Conservation (phyloP, 1,284 basidiomycete species). For the Fereydounia khargensis region DNA sequence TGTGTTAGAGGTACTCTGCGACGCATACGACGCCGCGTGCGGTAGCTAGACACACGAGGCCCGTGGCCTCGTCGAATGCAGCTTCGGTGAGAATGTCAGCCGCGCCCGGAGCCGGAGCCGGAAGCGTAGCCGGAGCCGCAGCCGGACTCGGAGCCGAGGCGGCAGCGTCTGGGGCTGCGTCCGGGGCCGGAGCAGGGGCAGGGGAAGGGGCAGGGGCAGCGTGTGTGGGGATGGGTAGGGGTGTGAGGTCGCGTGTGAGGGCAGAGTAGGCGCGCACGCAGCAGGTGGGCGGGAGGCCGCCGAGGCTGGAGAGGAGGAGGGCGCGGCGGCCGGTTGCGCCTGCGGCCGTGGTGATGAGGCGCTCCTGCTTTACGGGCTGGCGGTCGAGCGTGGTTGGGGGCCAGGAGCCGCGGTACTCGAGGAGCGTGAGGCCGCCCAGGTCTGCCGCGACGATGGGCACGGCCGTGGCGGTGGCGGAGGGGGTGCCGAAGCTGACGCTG, state of each 20-base stretch:
- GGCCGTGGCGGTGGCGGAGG: neutral
- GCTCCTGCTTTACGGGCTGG: slow-evolving; percentile 1
- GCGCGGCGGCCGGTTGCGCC: slow-evolving; percentile 6
- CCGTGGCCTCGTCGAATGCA: slow-evolving; percentile 13
- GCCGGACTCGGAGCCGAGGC: too few relatives aligned
- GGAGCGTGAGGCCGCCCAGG: slow-evolving; percentile 6
- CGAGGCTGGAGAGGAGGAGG: slow-evolving; percentile 7
- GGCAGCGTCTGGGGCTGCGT: too few relatives aligned
- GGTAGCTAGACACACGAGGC: slow-evolving; percentile 15
- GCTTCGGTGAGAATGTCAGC: slow-evolving; percentile 17
- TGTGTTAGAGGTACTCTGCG: slow-evolving; percentile 25
- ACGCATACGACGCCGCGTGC: slow-evolving; percentile 20
- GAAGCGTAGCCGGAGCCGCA: too few relatives aligned
- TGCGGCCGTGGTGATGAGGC: slow-evolving; percentile 8
- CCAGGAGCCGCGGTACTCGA: slow-evolving; percentile 2
- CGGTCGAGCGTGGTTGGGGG: slow-evolving; percentile 1
- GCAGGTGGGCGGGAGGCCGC: slow-evolving; percentile 13
- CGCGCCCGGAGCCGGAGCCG: slow-evolving; percentile 4
- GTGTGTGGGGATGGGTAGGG: slow-evolving; percentile 1
- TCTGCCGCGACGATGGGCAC: slow-evolving; percentile 7
- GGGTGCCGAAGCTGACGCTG: slow-evolving; percentile 10
- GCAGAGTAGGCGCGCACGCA: slow-evolving; percentile 3
- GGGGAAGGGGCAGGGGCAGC: too few relatives aligned
- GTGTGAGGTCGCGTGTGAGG: neutral
- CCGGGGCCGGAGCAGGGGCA: too few relatives aligned